phyloP scores from a whole-genome alignment of 176 grass and related monocot genomes.

The Aegilops bicornis region DNA sequence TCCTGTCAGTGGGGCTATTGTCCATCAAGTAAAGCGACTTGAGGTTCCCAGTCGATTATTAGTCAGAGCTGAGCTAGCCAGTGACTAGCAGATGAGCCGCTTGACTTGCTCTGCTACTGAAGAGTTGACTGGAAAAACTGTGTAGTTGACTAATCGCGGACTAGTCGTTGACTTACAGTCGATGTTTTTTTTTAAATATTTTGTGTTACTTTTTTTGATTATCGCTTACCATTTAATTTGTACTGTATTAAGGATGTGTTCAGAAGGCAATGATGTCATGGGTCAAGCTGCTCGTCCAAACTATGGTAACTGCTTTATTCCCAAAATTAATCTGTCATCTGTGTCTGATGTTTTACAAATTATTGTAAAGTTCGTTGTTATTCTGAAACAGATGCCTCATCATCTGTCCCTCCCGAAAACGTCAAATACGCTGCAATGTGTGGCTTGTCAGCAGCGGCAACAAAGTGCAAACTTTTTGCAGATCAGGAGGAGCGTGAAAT shows the following conservation, averaged over 20 bases:
- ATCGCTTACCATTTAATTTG: conserved; percentile 37
- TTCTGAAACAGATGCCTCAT: conserved; percentile 49
- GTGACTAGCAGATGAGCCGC: neutral
- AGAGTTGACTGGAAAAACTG: neutral
- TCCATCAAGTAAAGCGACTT: neutral
- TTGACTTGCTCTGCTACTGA: neutral
- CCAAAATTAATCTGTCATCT: neutral
- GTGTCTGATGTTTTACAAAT: conserved; percentile 18
- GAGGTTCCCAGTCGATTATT: neutral
- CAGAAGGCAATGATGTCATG: conserved; percentile 52
- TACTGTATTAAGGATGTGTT: conserved; percentile 53
- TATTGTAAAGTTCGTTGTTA: conserved; percentile 25
- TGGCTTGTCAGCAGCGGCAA: conserved; percentile 82
- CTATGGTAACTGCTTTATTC: conserved; percentile 42
- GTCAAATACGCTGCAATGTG: conserved; percentile 78
- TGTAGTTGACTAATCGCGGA: neutral
- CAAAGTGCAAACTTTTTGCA: conserved; percentile 92
- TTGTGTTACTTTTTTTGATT: conserved; percentile 1
- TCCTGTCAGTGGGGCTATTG: neutral
- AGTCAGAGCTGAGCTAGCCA: neutral
- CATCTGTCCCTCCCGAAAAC: conserved; percentile 48
- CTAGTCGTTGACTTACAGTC: neutral
- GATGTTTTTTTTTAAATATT: neutral
- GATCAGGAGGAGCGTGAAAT: conserved; percentile 99
- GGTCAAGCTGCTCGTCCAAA: conserved; percentile 36